Percentiles rank a stretch among this genome's conserved stretches.
Evolutionary conservation across 129 eudicot species (phyloP).

Genomic region (Sambucus nigra): DNA sequence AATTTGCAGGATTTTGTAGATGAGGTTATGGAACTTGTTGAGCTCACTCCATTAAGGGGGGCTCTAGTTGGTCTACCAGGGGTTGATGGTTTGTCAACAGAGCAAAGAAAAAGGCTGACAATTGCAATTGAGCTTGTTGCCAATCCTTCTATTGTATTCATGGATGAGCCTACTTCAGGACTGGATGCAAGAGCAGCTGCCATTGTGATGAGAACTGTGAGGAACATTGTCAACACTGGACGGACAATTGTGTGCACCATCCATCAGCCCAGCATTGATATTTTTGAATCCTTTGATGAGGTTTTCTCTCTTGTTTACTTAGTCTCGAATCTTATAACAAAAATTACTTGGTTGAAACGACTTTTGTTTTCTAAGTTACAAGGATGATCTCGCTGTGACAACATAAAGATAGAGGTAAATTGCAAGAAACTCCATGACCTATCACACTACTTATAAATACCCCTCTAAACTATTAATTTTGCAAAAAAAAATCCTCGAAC

Average conservation of each 20-base stretch:
- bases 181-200: slow-evolving; percentile 99
- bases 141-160: slow-evolving; percentile 90
- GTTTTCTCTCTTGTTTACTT: slow-evolving; percentile 16
- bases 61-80: slow-evolving; percentile 89
- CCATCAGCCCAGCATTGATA: slow-evolving; percentile 96
- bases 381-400: background rate
- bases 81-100: slow-evolving; percentile 82
- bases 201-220: slow-evolving; percentile 95
- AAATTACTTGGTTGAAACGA: background rate
- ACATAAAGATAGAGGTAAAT: background rate
- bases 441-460: too few species aligned
- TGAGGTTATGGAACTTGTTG: slow-evolving; percentile 92
- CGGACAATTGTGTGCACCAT: slow-evolving; percentile 96
- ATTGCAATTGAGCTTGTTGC: slow-evolving; percentile 96
- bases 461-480: too few species aligned
- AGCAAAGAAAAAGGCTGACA: slow-evolving; percentile 86
- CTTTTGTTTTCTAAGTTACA: background rate
- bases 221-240: slow-evolving; percentile 91
- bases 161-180: slow-evolving; percentile 99
- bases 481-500: too few species aligned
- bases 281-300: slow-evolving; percentile 98
- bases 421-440: too few species aligned
- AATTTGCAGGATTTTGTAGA: slow-evolving; percentile 61
- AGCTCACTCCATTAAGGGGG: slow-evolving; percentile 52
- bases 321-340: too few species aligned